A percentile compares a stretch with the other conserved stretches of the same genome.
These are phyloP conservation scores for Trichoderma sp. DNA, from an alignment of 2,329 filamentous ascomycete species.

Conservation along the genomic window DNA sequence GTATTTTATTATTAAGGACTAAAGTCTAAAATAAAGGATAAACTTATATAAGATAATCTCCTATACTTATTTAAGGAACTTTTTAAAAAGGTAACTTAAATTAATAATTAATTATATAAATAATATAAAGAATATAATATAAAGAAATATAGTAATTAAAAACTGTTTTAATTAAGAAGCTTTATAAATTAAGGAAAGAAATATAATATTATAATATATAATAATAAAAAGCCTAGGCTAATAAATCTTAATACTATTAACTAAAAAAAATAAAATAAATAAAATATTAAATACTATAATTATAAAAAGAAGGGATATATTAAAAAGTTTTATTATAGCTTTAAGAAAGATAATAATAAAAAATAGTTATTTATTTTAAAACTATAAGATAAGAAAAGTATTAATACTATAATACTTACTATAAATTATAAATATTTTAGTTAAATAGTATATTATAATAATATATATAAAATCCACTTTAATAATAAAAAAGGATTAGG, in stretches of 20 bases:
- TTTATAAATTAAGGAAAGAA: background rate
- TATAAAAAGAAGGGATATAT: background rate
- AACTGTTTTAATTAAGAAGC: no score
- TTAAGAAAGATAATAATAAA: background rate
- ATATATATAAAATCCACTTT: background rate
- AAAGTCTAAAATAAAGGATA: no score
- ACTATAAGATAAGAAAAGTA: background rate
- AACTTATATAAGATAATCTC: no score
- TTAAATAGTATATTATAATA: background rate
- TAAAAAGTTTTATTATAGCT: background rate
- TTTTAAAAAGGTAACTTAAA: background rate
- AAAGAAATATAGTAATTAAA: no score
- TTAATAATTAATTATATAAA: background rate
- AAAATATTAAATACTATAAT: background rate
- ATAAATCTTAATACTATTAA: background rate
- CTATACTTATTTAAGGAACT: no score
- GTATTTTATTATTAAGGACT: no score
- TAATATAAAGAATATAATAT: background rate
- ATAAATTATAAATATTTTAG: background rate
- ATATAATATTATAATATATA: background rate
- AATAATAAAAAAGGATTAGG: no score
- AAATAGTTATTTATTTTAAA: background rate
- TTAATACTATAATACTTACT: background rate
- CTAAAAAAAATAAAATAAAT: background rate
- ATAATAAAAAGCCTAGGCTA: background rate